These are phyloP conservation scores for Macrophomina phaseolina DNA, from an alignment of 2,329 filamentous ascomycete species.

Conservation along the genomic window DNA sequence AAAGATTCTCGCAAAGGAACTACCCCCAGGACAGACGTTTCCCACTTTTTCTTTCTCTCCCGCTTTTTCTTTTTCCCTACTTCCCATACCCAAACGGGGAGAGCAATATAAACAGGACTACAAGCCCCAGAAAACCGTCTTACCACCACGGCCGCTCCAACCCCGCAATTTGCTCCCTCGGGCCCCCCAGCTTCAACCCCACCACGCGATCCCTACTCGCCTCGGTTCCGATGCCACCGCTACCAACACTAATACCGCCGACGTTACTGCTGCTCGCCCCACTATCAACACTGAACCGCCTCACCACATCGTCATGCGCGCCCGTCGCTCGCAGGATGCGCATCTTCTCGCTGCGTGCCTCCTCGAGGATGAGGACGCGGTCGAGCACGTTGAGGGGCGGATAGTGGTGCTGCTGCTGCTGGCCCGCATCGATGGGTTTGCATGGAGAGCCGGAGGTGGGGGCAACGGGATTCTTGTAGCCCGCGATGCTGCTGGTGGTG, in stretches of 20 bases:
- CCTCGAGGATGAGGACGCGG: conserved; percentile 17
- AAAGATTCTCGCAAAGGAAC: too few relatives aligned
- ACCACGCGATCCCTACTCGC: neutral
- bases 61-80: too few relatives aligned
- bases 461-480: too few relatives aligned
- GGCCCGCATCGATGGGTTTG: neutral
- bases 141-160: conserved; percentile 22
- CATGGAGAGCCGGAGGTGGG: too few relatives aligned
- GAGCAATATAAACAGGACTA: too few relatives aligned
- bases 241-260: neutral
- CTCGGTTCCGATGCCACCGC: neutral
- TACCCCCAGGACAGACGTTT: too few relatives aligned
- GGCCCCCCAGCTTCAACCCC: neutral
- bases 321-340: conserved; percentile 8
- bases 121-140: neutral
- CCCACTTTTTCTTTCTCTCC: too few relatives aligned
- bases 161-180: conserved; percentile 21
- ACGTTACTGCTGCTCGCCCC: neutral
- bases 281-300: neutral
- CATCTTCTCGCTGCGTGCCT: conserved; percentile 9
- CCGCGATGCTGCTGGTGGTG: neutral
- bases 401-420: neutral
- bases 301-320: neutral
- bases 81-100: too few relatives aligned
- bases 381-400: conserved; percentile 11